Base-by-base conservation (phyloP, 352 stramenopile species). In the Phytophthora europaea region DNA sequence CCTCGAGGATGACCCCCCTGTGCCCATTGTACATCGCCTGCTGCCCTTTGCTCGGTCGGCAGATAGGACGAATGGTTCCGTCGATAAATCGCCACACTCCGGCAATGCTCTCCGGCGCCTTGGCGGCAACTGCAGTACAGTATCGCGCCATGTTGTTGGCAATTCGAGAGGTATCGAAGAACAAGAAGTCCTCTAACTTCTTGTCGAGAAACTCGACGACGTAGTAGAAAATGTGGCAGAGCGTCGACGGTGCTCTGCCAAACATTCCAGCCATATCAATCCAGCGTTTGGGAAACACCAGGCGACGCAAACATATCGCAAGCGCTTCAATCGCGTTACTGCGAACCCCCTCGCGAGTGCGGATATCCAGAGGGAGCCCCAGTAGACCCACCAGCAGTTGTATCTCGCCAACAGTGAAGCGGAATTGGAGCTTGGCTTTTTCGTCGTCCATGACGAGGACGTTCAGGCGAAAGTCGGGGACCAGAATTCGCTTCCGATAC, bases 151-250 rank as follows among this genome's bases (percentile, higher is more conserved):
- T n/a, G 43, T 70, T 70, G 9, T 52, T 57, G 28, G 26, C 26
- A 7, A n/a, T n/a, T n/a, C n/a, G n/a, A n/a, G n/a, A n/a, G n/a
- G n/a, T n/a, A 38, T 70, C 63, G 23, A 63, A 52, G 43, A 53
- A 70, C 18, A 70, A 57, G 1, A 70, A 63, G 31, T 63, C 54
- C 6, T 18, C 22, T 6, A 69, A 15, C 15, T 70, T 61, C 16
- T 63, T 18, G 43, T 63, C 43, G 5, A 70, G 13, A 12, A 45
- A 51, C 22, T 58, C 53, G 3, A 70, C 63, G 22, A 70, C 63
- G 54, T 33, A 57, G 40, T 69, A 62, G n/a, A 68, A 68, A 7
- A 68, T 68, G n/a, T 50, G 62, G 18, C 62, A 70, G 4, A 62
- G 28, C 13, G 52, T 70, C 13, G 40, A 48, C 5, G 40, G 40